phyloP scores from a whole-genome alignment of 768 basidiomycete genomes.

The Boletus vinaceobasis region DNA sequence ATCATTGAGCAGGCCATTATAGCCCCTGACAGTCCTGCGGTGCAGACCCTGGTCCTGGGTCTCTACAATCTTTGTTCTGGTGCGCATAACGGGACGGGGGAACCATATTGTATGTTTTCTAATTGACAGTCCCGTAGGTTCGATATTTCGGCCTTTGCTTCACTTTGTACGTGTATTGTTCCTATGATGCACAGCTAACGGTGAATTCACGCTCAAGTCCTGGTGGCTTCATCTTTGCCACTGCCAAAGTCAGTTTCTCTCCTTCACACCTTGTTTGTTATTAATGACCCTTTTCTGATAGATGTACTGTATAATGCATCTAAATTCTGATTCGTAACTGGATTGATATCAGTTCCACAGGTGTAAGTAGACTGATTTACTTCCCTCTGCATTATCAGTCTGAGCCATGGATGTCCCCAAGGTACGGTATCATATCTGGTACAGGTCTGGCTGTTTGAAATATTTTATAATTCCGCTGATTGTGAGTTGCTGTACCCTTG shows the following conservation, averaged over 20 bases:
- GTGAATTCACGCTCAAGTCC: background rate
- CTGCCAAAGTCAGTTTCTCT: too few relatives aligned
- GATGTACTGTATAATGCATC: too few relatives aligned
- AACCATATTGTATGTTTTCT: background rate
- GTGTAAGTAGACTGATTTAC: too few relatives aligned
- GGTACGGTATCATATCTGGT: background rate
- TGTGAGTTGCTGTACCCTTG: background rate
- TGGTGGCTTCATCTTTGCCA: too few relatives aligned
- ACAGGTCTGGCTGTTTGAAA: background rate
- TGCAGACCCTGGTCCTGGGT: slow-evolving; percentile 6
- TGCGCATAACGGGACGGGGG: background rate
- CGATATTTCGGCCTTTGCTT: background rate
- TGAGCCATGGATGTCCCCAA: background rate
- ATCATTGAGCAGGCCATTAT: too few relatives aligned
- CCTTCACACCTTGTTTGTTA: too few relatives aligned
- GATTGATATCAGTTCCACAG: too few relatives aligned
- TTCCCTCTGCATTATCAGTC: too few relatives aligned
- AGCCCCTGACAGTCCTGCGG: background rate
- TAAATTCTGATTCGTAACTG: too few relatives aligned
- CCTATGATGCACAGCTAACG: background rate
- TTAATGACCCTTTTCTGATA: too few relatives aligned
- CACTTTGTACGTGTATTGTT: background rate
- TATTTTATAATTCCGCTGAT: background rate
- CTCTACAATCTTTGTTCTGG: slow-evolving; percentile 8
- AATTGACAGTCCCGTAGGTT: background rate